Percentiles rank a stretch among this genome's conserved stretches.
Evolutionary conservation across 129 eudicot genomes (phyloP).

Genomic region (Dittrichia graveolens): DNA sequence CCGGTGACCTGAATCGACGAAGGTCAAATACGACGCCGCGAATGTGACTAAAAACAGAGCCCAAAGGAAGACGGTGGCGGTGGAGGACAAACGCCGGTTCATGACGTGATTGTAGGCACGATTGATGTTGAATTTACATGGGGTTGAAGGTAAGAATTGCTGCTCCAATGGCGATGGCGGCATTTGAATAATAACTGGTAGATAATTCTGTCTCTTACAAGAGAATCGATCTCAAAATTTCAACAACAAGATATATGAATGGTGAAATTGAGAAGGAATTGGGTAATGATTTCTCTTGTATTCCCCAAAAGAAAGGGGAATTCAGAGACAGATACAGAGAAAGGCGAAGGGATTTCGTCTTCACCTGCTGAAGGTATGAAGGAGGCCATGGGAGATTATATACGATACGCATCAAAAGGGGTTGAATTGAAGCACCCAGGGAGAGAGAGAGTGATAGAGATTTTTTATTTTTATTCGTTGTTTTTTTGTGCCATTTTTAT

Average conservation of each 20-base stretch:
- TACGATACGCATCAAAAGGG: neutral
- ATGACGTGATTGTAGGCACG: constrained; percentile 14
- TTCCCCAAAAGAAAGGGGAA: constrained; percentile 47
- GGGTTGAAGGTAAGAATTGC: constrained; percentile 59
- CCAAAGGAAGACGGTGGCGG: constrained; percentile 59
- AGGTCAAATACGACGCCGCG: constrained; percentile 48
- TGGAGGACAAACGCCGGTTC: constrained; percentile 53
- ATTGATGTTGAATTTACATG: constrained; percentile 44
- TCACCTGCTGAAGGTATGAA: constrained; percentile 34
- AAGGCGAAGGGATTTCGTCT: constrained; percentile 22
- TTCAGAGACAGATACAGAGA: constrained; percentile 43
- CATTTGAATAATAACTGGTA: constrained; percentile 15
- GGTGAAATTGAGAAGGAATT: constrained; percentile 4
- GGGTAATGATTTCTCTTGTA: constrained; percentile 32
- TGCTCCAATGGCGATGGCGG: constrained; percentile 53
- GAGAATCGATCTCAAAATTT: constrained; percentile 30
- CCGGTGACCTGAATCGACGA: constrained; percentile 51
- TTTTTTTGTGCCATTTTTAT: too few relatives aligned
- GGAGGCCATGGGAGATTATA: constrained; percentile 22
- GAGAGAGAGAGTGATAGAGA: too few relatives aligned
- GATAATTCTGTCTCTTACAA: constrained; percentile 30
- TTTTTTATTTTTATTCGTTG: too few relatives aligned
- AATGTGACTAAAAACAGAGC: constrained; percentile 57
- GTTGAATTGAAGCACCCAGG: too few relatives aligned
- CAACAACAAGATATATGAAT: neutral